A percentile compares a stretch with the other conserved stretches of the same genome.
phyloP scores from a whole-genome alignment of 116 monocot genomes.

The Iris pallida region DNA sequence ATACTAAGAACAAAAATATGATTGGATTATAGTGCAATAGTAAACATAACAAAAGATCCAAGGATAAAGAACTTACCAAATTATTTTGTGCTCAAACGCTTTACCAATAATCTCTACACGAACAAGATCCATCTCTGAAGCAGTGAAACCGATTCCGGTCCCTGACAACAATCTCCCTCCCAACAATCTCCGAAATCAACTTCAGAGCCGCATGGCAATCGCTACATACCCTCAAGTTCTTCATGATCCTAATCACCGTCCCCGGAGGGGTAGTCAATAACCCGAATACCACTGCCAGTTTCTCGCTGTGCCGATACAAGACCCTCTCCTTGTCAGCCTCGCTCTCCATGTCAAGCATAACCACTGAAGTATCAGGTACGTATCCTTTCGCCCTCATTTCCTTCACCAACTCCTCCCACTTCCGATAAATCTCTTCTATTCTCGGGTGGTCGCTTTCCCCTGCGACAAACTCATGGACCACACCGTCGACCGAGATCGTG shows the following conservation, averaged over 20 bases:
- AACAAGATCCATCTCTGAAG: conserved; percentile 12
- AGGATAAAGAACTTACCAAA: too few species aligned
- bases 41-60: too few species aligned
- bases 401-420: conserved; percentile 11
- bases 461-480: conserved; percentile 16
- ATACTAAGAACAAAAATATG: too few species aligned
- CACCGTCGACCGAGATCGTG: conserved; percentile 10
- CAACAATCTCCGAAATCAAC: conserved; percentile 12
- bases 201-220: conserved; percentile 19
- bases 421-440: conserved; percentile 7
- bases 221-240: conserved; percentile 19
- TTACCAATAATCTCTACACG: conserved; percentile 22
- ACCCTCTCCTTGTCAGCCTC: conserved; percentile 14
- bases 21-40: too few species aligned
- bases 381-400: conserved; percentile 12
- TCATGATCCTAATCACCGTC: conserved; percentile 15
- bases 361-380: conserved; percentile 19
- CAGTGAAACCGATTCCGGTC: conserved; percentile 20
- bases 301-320: conserved; percentile 12
- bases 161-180: conserved; percentile 15
- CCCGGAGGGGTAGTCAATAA: conserved; percentile 12
- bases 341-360: conserved; percentile 17
- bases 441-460: conserved; percentile 8
- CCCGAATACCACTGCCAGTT: conserved; percentile 13
- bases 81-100: neutral